Base-by-base conservation (phyloP, 345 rosid species). In the Viola odorata region DNA sequence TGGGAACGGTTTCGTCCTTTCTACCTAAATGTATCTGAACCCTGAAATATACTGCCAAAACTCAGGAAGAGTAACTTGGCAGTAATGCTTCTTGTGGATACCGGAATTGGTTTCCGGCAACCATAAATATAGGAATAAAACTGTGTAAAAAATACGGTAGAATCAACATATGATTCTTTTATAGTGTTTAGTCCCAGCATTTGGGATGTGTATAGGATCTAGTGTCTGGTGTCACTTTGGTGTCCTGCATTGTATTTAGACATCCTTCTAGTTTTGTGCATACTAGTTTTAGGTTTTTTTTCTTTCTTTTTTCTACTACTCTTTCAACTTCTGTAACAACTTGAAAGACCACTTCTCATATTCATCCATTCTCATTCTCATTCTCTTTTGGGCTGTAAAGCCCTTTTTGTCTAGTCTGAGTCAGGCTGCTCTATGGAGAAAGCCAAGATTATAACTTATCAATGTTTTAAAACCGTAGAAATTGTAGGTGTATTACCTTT, bases 131-230 rank as follows among this genome's bases (percentile, higher is more conserved):
- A 14, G 23, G 75, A 79, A 79, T 62, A 83, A 76, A 58, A 58
- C 53, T 45, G 57, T 74, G 80, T 69, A 77, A 53, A 81, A 62
- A 9, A 73, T 50, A 60, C 54, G 70, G 13, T 62, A 69, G 90
- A 86, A 82, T 88, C 98, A 88, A 83, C 73, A 73, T 82, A 85
- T 82, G 96, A 85, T 86, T 88, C 95, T 80, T 85, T 80, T 60
- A 37, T 71, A 71, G 84, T 38, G 23, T 23, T 49, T 51, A 45
- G 62, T 56, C 80, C 76, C 86, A 66, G 80, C 85, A 79, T 85
- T 82, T 69, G 82, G 82, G 83, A 2, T 23, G 32, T 23, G 2
- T 79, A 78, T 69, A 44, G 60, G 45, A 73, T 71, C 68, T 57
- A 69, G 59, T 66, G 73, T 68, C 72, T 70, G 75, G 79, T 72